A percentile compares a stretch with the other conserved stretches of the same genome.
Conservation (phyloP, 1,284 basidiomycete genomes). For the Papiliotrema fonsecae region DNA sequence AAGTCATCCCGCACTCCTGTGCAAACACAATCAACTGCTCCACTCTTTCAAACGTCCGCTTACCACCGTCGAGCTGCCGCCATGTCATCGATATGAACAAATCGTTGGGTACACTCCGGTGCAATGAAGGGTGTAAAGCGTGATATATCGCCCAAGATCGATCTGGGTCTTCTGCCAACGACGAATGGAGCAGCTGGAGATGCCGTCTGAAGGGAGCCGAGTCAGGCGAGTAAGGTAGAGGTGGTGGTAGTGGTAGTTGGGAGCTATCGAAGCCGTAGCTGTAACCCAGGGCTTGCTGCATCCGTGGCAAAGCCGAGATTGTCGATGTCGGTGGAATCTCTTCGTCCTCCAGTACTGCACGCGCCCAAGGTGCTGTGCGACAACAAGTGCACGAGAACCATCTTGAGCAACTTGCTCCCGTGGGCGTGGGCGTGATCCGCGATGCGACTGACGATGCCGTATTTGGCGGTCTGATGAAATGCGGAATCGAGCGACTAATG, state of each 20-base stretch:
- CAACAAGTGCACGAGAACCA: conserved; percentile 39
- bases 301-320: conserved; percentile 12
- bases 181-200: conserved; percentile 30
- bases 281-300: no score
- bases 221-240: conserved; percentile 39
- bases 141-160: conserved; percentile 34
- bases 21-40: conserved; percentile 25
- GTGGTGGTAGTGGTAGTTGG: conserved; percentile 33
- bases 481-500: conserved; percentile 1
- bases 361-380: no score
- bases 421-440: not conserved
- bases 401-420: conserved; percentile 35
- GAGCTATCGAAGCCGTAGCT: no score
- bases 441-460: not conserved
- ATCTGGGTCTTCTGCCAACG: conserved; percentile 16
- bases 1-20: conserved; percentile 23
- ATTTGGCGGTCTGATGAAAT: conserved; percentile 2
- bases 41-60: conserved; percentile 10
- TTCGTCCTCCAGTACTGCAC: no score
- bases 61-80: conserved; percentile 19
- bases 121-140: conserved; percentile 28
- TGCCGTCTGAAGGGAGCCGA: conserved; percentile 40
- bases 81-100: conserved; percentile 25
- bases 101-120: conserved; percentile 34
- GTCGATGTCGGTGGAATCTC: no score